Conservation (phyloP, 2,329 filamentous ascomycete species). For the Ophiostoma tasmaniense region DNA sequence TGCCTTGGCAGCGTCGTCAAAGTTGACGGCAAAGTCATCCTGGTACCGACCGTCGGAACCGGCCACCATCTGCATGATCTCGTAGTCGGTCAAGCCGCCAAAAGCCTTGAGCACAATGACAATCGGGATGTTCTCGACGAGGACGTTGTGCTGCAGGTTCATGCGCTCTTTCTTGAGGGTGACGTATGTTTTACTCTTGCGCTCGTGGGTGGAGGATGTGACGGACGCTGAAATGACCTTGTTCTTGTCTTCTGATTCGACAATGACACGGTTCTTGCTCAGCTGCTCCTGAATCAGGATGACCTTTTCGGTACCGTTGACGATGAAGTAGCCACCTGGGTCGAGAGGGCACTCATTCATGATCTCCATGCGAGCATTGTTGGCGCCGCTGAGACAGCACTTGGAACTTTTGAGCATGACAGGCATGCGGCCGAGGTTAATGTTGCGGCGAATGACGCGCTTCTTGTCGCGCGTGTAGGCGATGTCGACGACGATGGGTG, state of each 20-base stretch:
- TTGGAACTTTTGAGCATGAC: conserved; percentile 96
- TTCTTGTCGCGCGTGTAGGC: conserved; percentile 77
- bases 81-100: conserved; percentile 87
- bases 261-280: conserved; percentile 98
- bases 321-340: conserved; percentile 95
- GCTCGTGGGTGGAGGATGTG: conserved; percentile 93
- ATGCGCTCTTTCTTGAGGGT: conserved; percentile 89
- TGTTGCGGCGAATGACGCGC: conserved; percentile 63
- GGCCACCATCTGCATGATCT: conserved; percentile 85
- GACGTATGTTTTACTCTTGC: conserved; percentile 97
- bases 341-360: conserved; percentile 95
- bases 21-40: conserved; percentile 90
- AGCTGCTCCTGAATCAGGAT: conserved; percentile 97
- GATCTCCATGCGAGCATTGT: conserved; percentile 77
- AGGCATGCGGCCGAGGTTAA: conserved; percentile 82
- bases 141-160: conserved; percentile 81
- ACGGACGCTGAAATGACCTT: conserved; percentile 91
- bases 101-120: conserved; percentile 89
- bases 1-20: conserved; percentile 79
- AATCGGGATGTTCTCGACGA: conserved; percentile 90
- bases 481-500: conserved; percentile 87
- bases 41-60: conserved; percentile 84
- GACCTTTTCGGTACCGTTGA: conserved; percentile 96
- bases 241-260: conserved; percentile 87
- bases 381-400: conserved; percentile 76